phyloP scores from a whole-genome alignment of 2,329 filamentous ascomycete species.

The Botryotinia convoluta region DNA sequence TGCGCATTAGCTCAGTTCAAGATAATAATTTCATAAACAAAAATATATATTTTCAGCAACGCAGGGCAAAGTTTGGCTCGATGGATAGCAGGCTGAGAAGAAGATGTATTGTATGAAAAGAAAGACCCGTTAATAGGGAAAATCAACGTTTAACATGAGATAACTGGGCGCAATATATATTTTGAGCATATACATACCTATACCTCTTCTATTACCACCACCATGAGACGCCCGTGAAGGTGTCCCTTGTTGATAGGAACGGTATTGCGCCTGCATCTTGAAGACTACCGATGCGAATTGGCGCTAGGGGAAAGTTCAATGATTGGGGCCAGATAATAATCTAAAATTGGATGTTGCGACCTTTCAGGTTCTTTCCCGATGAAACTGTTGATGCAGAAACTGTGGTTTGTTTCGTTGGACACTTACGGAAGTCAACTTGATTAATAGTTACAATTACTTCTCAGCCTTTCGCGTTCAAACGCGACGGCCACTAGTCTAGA shows the following conservation, averaged over 20 bases:
- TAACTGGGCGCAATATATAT: conserved; percentile 22
- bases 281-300: neutral
- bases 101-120: neutral
- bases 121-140: conserved; percentile 37
- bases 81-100: neutral
- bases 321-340: neutral
- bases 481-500: conserved; percentile 2
- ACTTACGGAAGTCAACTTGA: neutral
- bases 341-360: neutral
- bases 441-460: neutral
- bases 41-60: neutral
- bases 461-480: neutral
- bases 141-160: conserved; percentile 22
- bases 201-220: conserved; percentile 36
- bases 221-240: conserved; percentile 37
- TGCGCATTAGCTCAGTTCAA: conserved; percentile 19
- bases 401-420: neutral
- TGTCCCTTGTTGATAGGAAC: conserved; percentile 21
- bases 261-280: conserved; percentile 21
- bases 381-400: neutral
- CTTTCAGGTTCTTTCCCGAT: neutral
- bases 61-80: neutral
- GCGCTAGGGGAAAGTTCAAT: neutral
- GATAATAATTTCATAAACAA: neutral
- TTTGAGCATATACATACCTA: conserved; percentile 36